Percentiles rank a stretch among this genome's conserved stretches.
Conservation (phyloP, 164 flowering plant species). For the Vitis cinerea region DNA sequence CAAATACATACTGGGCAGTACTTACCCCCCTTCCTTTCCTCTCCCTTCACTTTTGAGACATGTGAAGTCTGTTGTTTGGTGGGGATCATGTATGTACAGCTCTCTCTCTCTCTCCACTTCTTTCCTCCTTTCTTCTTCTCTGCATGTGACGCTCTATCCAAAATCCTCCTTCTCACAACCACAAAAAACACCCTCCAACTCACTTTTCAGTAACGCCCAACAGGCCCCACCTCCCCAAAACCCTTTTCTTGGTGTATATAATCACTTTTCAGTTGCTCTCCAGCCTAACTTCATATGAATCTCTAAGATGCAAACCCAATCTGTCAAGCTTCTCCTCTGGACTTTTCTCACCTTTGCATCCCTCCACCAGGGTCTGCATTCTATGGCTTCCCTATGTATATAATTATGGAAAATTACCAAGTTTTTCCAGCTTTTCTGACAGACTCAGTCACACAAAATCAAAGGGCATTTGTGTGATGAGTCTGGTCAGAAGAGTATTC, state of each 20-base stretch:
- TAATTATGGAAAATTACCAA: too few species aligned
- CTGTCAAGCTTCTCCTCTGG: constrained; percentile 22
- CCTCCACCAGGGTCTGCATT: constrained; percentile 22
- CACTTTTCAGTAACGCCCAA: too few species aligned
- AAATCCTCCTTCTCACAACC: not conserved
- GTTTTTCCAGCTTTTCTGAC: not conserved
- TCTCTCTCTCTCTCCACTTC: not conserved
- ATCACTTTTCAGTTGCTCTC: not conserved
- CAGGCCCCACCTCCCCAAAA: constrained; percentile 2
- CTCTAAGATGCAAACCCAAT: constrained; percentile 12
- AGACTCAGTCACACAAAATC: too few species aligned
- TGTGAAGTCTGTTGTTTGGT: constrained; percentile 1
- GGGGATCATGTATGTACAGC: not conserved
- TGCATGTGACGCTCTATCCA: constrained; percentile 7
- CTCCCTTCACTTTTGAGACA: not conserved
- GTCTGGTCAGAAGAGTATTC: too few species aligned
- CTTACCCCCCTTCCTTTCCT: not conserved
- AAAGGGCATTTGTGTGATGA: too few species aligned
- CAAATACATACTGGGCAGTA: too few species aligned
- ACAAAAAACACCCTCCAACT: not conserved
- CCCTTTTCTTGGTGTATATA: not conserved
- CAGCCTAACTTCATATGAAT: not conserved
- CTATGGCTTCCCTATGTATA: not conserved
- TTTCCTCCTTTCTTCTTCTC: not conserved
- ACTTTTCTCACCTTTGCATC: constrained; percentile 17